These are phyloP conservation scores for Nannochloris sp. DNA, from an alignment of 139 green algal species.

Conservation along the genomic window DNA sequence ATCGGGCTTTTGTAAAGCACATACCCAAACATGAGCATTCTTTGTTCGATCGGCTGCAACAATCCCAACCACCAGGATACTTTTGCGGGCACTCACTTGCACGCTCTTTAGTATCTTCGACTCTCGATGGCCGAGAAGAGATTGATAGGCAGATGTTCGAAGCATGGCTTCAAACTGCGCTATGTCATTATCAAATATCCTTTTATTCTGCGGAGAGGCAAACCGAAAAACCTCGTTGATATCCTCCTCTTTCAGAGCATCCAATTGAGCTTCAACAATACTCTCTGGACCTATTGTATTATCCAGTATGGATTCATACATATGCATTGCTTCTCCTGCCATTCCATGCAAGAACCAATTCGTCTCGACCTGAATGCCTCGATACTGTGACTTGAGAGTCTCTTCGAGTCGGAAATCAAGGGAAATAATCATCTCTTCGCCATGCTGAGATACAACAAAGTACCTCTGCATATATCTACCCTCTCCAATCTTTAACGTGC, in stretches of 20 bases:
- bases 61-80: slow-evolving; percentile 7
- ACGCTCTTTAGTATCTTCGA: background rate
- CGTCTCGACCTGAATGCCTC: background rate
- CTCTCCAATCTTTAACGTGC: background rate
- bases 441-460: background rate
- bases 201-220: slow-evolving; percentile 12
- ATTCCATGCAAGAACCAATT: slow-evolving; percentile 7
- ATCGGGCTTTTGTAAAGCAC: background rate
- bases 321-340: background rate
- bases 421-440: slow-evolving; percentile 6
- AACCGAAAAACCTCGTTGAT: background rate
- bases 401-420: slow-evolving; percentile 5
- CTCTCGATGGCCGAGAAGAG: background rate
- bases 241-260: background rate
- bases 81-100: slow-evolving; percentile 2
- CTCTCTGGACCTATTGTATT: slow-evolving; percentile 2
- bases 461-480: slow-evolving; percentile 2
- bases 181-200: background rate
- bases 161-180: slow-evolving; percentile 1
- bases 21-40: background rate
- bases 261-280: slow-evolving; percentile 2
- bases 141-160: background rate
- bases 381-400: background rate
- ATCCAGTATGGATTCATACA: background rate
- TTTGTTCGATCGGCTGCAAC: background rate